These are phyloP conservation scores for Brassica carinata DNA, from an alignment of 345 rosid genomes.

Conservation along the genomic window DNA sequence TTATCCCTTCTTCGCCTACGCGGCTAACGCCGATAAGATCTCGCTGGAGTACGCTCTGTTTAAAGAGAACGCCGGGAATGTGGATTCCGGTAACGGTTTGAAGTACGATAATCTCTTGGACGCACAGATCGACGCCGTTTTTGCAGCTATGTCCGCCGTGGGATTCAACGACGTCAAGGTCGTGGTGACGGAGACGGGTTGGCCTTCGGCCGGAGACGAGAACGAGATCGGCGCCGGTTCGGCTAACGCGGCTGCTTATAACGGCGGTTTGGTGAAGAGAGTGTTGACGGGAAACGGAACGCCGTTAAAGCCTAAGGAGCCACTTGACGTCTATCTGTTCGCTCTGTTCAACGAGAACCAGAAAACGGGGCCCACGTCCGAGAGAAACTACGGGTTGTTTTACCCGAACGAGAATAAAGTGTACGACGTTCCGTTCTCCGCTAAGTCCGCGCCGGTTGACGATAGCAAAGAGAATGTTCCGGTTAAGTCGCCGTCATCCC, in stretches of 20 bases:
- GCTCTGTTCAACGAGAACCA: conserved; percentile 89
- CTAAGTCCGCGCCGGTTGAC: not conserved
- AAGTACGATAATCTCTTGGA: conserved; percentile 75
- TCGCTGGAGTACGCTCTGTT: conserved; percentile 78
- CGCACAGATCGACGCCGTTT: conserved; percentile 90
- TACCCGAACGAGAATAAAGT: not conserved
- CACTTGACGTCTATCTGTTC: conserved; percentile 70
- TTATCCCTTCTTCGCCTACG: conserved; percentile 86
- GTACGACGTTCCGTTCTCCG: conserved; percentile 1
- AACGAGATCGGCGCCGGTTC: conserved; percentile 69
- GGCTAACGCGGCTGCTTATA: conserved; percentile 79
- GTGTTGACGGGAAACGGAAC: conserved; percentile 74
- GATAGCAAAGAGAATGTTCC: not conserved
- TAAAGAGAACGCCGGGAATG: conserved; percentile 59
- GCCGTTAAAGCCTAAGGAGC: conserved; percentile 68
- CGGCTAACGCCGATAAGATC: conserved; percentile 59
- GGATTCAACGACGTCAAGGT: conserved; percentile 60
- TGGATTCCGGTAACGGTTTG: conserved; percentile 81
- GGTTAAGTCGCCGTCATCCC: not conserved
- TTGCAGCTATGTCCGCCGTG: conserved; percentile 75
- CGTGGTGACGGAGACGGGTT: conserved; percentile 86
- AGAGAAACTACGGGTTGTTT: conserved; percentile 45
- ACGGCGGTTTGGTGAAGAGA: conserved; percentile 71
- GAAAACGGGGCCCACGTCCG: conserved; percentile 83
- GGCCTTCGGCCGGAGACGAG: conserved; percentile 88